Evolutionary conservation across 192 early-diverging fungal genomes (phyloP).

Genomic region (Coemansia sp.): DNA sequence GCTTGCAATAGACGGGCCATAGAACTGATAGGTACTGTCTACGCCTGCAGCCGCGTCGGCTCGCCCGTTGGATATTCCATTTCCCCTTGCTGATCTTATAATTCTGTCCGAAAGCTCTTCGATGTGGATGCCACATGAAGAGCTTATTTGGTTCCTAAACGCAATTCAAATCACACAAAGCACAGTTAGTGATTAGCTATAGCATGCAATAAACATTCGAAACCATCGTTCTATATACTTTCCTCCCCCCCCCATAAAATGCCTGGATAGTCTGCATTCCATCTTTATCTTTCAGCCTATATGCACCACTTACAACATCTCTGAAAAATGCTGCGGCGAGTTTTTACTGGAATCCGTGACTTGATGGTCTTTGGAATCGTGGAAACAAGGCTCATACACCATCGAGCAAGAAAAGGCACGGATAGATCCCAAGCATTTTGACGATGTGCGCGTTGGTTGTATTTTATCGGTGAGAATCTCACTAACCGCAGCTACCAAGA

Average conservation of each 20-base stretch:
- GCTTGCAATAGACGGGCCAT: background rate
- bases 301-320: constrained; percentile 26
- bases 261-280: too few species aligned
- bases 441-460: background rate
- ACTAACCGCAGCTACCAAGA: background rate
- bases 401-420: constrained; percentile 25
- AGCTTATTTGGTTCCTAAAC: constrained; percentile 14
- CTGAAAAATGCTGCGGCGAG: constrained; percentile 22
- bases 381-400: constrained; percentile 19
- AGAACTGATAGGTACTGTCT: background rate
- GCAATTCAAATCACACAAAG: background rate
- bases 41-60: background rate
- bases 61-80: background rate
- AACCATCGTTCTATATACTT: too few species aligned
- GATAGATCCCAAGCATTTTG: constrained; percentile 4
- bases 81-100: background rate
- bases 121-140: constrained; percentile 13
- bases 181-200: background rate
- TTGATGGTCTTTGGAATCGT: background rate
- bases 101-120: constrained; percentile 28
- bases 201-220: too few species aligned
- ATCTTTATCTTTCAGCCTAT: too few species aligned
- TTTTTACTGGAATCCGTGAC: background rate
- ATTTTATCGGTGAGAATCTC: background rate
- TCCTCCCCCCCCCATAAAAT: too few species aligned